Evolutionary conservation across 2,329 filamentous ascomycete species (phyloP).

Genomic region (Paramyrothecium roridum): DNA sequence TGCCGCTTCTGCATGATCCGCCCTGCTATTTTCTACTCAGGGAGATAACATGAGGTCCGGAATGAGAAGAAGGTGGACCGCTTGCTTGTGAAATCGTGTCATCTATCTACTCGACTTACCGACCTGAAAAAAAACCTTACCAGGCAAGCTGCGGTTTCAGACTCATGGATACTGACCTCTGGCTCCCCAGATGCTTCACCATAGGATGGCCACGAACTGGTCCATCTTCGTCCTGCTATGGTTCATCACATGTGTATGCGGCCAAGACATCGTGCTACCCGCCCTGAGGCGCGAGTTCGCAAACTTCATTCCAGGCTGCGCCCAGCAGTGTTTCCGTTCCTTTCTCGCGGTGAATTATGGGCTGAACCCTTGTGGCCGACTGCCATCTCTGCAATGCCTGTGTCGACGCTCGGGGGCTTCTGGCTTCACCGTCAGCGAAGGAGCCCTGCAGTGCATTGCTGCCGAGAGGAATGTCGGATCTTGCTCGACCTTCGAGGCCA

Average conservation of each 20-base stretch:
- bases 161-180: conserved; percentile 5
- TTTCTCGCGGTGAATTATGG: conserved; percentile 63
- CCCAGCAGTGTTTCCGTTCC: conserved; percentile 56
- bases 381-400: conserved; percentile 57
- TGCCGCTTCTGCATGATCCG: no score
- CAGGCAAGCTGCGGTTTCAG: not conserved
- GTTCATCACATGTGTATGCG: conserved; percentile 24
- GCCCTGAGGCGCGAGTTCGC: conserved; percentile 35
- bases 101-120: no score
- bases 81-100: not conserved
- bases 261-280: conserved; percentile 20
- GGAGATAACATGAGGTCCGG: not conserved
- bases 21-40: not conserved
- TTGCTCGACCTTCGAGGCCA: conserved; percentile 46
- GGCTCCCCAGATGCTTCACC: conserved; percentile 33
- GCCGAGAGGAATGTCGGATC: conserved; percentile 45
- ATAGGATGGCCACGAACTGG: conserved; percentile 40
- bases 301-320: conserved; percentile 54
- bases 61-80: not conserved
- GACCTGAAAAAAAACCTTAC: no score
- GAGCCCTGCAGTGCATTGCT: conserved; percentile 63
- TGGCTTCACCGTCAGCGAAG: conserved; percentile 71
- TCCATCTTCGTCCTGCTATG: conserved; percentile 22
- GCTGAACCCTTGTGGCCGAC: conserved; percentile 41
- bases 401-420: conserved; percentile 57